phyloP scores from a whole-genome alignment of 1,139 yeast species.

The Meyerozyma athensensis region DNA sequence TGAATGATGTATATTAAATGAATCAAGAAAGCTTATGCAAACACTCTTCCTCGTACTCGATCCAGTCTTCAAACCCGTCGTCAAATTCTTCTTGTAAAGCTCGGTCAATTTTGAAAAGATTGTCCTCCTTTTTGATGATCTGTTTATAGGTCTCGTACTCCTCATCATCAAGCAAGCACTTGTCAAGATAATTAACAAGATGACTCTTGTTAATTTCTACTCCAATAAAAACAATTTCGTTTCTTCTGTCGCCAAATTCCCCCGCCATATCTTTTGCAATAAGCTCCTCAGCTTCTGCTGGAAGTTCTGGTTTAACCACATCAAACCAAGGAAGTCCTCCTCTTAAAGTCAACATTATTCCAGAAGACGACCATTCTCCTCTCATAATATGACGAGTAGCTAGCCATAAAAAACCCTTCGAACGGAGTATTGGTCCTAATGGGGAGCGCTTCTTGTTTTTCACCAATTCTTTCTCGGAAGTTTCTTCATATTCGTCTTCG shows the following conservation, averaged over 20 bases:
- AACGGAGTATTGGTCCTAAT: constrained; percentile 33
- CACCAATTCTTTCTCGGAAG: constrained; percentile 19
- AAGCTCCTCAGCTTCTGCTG: constrained; percentile 25
- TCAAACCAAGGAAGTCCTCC: constrained; percentile 46
- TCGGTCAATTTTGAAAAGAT: constrained; percentile 26
- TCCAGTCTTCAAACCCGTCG: constrained; percentile 32
- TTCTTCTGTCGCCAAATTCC: constrained; percentile 38
- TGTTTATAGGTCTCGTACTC: constrained; percentile 24
- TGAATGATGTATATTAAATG: neutral
- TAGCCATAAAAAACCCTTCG: constrained; percentile 46
- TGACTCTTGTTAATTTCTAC: constrained; percentile 23
- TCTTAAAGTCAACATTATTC: constrained; percentile 36
- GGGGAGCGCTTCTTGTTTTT: constrained; percentile 31
- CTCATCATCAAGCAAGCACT: constrained; percentile 33
- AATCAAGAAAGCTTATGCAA: neutral
- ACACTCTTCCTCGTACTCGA: constrained; percentile 11
- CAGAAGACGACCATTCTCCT: constrained; percentile 47
- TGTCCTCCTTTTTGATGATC: constrained; percentile 20
- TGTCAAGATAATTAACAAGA: constrained; percentile 24
- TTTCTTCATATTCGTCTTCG: constrained; percentile 14
- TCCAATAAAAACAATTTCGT: constrained; percentile 43
- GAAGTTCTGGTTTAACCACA: constrained; percentile 32
- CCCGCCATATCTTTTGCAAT: constrained; percentile 34
- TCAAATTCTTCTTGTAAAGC: constrained; percentile 24
- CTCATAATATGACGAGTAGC: constrained; percentile 37